Evolutionary conservation across 345 rosid species (phyloP).

Genomic region (Luvunga scandens): DNA sequence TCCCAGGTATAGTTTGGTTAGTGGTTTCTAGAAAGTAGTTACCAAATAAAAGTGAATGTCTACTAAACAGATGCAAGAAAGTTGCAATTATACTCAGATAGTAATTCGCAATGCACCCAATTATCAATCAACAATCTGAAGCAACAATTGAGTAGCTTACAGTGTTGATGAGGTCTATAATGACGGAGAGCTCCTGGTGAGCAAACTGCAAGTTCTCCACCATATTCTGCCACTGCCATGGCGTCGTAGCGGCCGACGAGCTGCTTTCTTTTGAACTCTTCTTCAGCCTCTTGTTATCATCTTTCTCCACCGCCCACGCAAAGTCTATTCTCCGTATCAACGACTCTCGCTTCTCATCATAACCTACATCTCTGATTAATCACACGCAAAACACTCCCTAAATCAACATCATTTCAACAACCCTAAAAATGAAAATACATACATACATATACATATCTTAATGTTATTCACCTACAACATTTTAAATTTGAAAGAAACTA

Average conservation of each 20-base stretch:
- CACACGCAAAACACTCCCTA: not conserved
- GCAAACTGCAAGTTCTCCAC: slow-evolving; percentile 88
- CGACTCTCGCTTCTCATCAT: slow-evolving; percentile 80
- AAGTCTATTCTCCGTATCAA: slow-evolving; percentile 77
- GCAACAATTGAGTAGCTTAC: slow-evolving; percentile 37
- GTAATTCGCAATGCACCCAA: not conserved
- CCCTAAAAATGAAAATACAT: not conserved
- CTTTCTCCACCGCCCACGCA: slow-evolving; percentile 88
- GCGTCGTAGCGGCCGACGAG: slow-evolving; percentile 29
- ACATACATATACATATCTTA: no score
- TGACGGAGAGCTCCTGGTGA: slow-evolving; percentile 87
- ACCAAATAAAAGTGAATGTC: not conserved
- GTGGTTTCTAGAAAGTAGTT: not conserved
- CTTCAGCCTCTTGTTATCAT: slow-evolving; percentile 61
- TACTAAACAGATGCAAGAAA: not conserved
- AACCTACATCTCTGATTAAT: slow-evolving; percentile 51
- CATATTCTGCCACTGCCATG: slow-evolving; percentile 86
- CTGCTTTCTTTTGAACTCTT: slow-evolving; percentile 58
- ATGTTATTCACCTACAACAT: no score
- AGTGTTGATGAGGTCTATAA: slow-evolving; percentile 84
- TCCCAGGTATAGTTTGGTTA: not conserved
- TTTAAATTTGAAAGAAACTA: not conserved
- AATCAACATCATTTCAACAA: not conserved
- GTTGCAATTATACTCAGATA: not conserved
- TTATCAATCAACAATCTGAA: slow-evolving; percentile 6